A percentile compares a stretch with the other conserved stretches of the same genome.
Evolutionary conservation across 75 land plant species (phyloP).

Genomic region (Picea glauca): DNA sequence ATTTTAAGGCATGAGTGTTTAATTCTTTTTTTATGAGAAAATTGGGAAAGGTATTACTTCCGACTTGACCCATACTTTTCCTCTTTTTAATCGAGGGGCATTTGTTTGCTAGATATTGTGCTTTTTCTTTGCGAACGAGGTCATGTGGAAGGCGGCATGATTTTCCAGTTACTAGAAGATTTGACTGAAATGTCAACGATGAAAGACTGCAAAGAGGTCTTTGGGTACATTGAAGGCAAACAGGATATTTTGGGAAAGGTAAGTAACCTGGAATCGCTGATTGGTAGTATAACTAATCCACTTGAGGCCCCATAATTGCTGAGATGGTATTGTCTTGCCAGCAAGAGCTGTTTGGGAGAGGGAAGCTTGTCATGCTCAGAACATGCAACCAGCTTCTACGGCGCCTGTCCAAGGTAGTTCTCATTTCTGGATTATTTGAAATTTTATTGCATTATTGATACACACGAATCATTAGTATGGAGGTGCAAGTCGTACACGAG

Average conservation of each 20-base stretch:
- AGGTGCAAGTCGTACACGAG: background rate
- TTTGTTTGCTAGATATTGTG: constrained; percentile 63
- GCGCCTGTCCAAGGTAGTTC: constrained; percentile 81
- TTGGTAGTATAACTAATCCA: background rate
- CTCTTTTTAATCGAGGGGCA: constrained; percentile 10
- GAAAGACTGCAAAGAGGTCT: constrained; percentile 93
- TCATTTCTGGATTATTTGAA: too few species aligned
- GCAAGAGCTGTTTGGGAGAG: constrained; percentile 97
- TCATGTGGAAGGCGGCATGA: constrained; percentile 98
- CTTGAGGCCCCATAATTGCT: background rate
- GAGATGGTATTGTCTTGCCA: constrained; percentile 15
- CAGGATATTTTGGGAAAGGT: constrained; percentile 97
- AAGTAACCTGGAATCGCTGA: background rate
- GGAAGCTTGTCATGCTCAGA: constrained; percentile 98
- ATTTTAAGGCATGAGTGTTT: background rate
- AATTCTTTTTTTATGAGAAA: background rate
- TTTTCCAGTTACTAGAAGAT: constrained; percentile 96
- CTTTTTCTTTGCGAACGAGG: constrained; percentile 91
- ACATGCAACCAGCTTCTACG: constrained; percentile 99
- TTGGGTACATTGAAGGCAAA: constrained; percentile 93
- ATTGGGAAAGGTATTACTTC: background rate
- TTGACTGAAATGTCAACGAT: constrained; percentile 98
- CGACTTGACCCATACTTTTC: background rate
- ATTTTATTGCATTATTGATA: too few species aligned
- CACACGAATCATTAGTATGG: background rate